phyloP scores from a whole-genome alignment of 1,284 basidiomycete species.

The Neonothopanus nambi region DNA sequence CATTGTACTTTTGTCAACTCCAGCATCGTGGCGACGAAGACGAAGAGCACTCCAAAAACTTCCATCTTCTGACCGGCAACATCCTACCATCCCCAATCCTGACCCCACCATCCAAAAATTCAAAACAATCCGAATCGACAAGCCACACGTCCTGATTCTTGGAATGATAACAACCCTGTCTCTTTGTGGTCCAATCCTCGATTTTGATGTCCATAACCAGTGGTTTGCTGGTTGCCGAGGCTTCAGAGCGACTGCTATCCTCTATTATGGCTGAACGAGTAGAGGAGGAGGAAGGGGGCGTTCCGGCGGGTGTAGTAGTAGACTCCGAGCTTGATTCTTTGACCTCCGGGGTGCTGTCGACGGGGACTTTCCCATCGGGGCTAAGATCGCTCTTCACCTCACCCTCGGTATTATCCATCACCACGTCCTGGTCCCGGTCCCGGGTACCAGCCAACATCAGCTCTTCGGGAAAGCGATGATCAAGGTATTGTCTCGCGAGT shows the following conservation, averaged over 20 bases:
- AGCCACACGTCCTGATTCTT: conserved; percentile 10
- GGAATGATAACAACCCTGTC: neutral
- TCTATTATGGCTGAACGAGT: no score
- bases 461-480: neutral
- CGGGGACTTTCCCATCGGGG: neutral
- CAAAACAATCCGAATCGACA: neutral
- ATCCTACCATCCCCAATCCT: neutral
- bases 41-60: neutral
- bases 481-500: neutral
- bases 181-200: neutral
- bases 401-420: neutral
- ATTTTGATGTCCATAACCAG: no score
- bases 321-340: neutral
- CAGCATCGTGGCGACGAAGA: no score
- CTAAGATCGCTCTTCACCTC: neutral
- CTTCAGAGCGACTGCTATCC: no score
- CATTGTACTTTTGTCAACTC: no score
- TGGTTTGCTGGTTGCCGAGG: no score
- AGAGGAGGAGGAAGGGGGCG: no score
- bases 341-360: neutral
- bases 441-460: neutral
- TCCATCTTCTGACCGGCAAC: conserved; percentile 11
- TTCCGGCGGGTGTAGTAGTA: neutral
- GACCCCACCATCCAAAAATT: conserved; percentile 7
- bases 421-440: neutral